A percentile compares a stretch with the other conserved stretches of the same genome.
Conservation (phyloP, 1,139 yeast genomes). For the Candida sp. region DNA sequence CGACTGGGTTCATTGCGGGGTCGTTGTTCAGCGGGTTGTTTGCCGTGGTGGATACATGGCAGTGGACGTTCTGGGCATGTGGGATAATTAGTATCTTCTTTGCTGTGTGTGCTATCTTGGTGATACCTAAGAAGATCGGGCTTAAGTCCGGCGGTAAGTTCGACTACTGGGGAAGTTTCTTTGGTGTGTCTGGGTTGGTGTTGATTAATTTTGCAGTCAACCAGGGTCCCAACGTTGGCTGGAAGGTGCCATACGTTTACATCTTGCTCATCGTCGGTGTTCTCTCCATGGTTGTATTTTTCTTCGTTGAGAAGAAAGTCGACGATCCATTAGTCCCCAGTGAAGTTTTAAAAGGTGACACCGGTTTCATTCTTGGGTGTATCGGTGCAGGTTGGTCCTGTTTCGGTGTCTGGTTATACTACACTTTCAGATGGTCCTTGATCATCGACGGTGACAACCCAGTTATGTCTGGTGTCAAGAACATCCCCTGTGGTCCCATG, state of each 20-base stretch:
- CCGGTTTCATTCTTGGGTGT: constrained; percentile 50
- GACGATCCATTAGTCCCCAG: constrained; percentile 53
- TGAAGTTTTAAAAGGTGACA: constrained; percentile 41
- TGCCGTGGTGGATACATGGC: constrained; percentile 53
- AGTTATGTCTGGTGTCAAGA: constrained; percentile 41
- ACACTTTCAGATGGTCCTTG: constrained; percentile 39
- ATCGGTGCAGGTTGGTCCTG: constrained; percentile 64
- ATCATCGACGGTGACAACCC: constrained; percentile 34
- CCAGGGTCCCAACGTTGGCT: constrained; percentile 66
- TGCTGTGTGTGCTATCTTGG: constrained; percentile 32
- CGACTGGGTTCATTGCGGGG: constrained; percentile 59
- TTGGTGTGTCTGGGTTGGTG: constrained; percentile 53
- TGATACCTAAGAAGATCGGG: constrained; percentile 47
- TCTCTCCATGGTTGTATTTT: constrained; percentile 36
- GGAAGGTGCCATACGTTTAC: constrained; percentile 55
- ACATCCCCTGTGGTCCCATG: constrained; percentile 40
- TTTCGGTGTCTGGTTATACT: constrained; percentile 62
- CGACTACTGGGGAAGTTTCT: constrained; percentile 51
- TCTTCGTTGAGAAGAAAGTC: constrained; percentile 36
- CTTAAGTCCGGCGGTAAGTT: constrained; percentile 27
- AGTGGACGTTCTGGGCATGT: constrained; percentile 57
- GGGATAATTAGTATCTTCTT: constrained; percentile 39
- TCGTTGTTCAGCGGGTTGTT: constrained; percentile 50
- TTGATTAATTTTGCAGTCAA: constrained; percentile 61
- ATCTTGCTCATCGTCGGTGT: constrained; percentile 53